Conservation (phyloP, 352 stramenopile species). For the Globisporangium cederbergense region DNA sequence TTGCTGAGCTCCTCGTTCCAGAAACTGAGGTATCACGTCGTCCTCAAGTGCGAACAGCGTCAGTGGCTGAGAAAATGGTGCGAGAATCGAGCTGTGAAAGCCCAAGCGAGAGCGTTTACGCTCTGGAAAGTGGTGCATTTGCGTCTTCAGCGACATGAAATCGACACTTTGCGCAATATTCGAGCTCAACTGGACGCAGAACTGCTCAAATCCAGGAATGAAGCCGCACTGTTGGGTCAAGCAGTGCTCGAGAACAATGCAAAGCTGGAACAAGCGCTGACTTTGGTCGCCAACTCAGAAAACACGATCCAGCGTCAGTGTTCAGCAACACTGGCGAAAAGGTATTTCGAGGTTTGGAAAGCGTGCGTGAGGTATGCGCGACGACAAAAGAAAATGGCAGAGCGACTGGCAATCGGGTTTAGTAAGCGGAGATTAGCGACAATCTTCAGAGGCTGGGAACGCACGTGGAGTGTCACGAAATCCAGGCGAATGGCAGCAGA, state of each 20-base stretch:
- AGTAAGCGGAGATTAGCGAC: background rate
- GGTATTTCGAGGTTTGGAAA: conserved; percentile 1
- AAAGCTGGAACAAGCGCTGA: background rate
- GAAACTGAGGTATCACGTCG: background rate
- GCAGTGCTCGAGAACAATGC: background rate
- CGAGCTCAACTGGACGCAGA: conserved; percentile 1
- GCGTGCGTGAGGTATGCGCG: background rate
- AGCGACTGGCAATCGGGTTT: background rate
- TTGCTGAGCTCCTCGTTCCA: conserved; percentile 1
- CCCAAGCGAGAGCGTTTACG: background rate
- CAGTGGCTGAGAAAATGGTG: background rate
- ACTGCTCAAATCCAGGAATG: background rate
- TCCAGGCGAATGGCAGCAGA: background rate
- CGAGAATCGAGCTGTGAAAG: background rate
- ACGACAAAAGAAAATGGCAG: background rate
- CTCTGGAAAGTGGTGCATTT: background rate
- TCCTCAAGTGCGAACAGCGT: background rate
- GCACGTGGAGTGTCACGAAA: background rate
- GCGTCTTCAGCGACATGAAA: conserved; percentile 2
- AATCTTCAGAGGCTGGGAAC: background rate
- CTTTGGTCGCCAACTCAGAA: background rate
- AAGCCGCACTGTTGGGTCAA: background rate
- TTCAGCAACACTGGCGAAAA: background rate
- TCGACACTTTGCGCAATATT: background rate
- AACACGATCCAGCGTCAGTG: background rate